Percentiles rank a stretch among this genome's conserved stretches.
Evolutionary conservation across 2,329 filamentous ascomycete species (phyloP).

Genomic region (Hypoxylon sp.): DNA sequence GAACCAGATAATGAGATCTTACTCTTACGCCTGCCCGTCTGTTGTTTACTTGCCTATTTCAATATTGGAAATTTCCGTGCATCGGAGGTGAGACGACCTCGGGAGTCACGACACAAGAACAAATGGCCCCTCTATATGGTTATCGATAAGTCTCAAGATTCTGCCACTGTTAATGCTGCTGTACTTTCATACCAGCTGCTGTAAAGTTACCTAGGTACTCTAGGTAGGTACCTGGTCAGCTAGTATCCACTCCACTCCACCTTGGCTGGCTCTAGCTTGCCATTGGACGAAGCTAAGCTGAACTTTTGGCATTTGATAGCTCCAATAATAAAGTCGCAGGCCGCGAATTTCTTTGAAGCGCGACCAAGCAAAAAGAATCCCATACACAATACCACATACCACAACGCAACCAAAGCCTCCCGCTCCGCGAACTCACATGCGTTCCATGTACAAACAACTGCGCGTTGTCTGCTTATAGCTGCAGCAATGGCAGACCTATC

Average conservation of each 20-base stretch:
- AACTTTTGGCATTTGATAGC: conserved; percentile 12
- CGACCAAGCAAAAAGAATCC: conserved; percentile 1
- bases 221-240: background rate
- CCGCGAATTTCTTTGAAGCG: conserved; percentile 37
- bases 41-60: background rate
- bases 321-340: conserved; percentile 23
- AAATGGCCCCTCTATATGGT: background rate
- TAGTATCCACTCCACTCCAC: background rate
- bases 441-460: conserved; percentile 47
- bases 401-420: conserved; percentile 21
- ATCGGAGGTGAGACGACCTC: background rate
- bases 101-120: background rate
- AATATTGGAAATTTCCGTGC: background rate
- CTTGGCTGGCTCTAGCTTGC: background rate
- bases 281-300: conserved; percentile 5
- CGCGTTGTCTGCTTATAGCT: conserved; percentile 60
- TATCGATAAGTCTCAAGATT: no score
- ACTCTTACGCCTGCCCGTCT: background rate
- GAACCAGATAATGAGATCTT: conserved; percentile 5
- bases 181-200: no score
- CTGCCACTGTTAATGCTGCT: no score
- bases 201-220: background rate
- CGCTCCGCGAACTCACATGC: conserved; percentile 45
- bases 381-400: conserved; percentile 18
- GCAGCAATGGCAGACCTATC: conserved; percentile 75